Evolutionary conservation across 768 basidiomycete genomes (phyloP).

Genomic region (Naematelia encephala): DNA sequence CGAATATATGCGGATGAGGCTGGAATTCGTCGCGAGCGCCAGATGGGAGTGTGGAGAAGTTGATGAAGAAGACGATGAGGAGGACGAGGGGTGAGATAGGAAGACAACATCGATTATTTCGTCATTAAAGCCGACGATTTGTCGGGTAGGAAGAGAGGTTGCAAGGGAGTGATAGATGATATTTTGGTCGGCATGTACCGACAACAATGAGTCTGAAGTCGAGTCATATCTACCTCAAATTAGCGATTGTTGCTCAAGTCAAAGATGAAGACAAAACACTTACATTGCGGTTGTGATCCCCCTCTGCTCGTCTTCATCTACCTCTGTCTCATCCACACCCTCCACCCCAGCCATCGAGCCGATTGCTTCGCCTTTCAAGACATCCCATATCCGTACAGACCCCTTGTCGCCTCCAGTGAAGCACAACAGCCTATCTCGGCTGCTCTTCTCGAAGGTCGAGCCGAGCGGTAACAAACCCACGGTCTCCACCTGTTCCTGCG

Average conservation of each 20-base stretch:
- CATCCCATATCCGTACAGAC: constrained; percentile 79
- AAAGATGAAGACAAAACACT: constrained; percentile 48
- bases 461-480: constrained; percentile 62
- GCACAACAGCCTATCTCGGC: constrained; percentile 57
- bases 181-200: constrained; percentile 93
- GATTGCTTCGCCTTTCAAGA: constrained; percentile 61
- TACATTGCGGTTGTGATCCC: constrained; percentile 82
- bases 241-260: constrained; percentile 15
- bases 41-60: constrained; percentile 62
- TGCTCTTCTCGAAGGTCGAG: constrained; percentile 15
- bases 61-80: constrained; percentile 24
- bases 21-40: constrained; percentile 96
- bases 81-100: constrained; percentile 56
- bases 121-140: constrained; percentile 95
- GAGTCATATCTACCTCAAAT: constrained; percentile 63
- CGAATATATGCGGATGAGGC: constrained; percentile 85
- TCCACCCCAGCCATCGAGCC: constrained; percentile 57
- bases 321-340: constrained; percentile 51
- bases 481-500: constrained; percentile 78
- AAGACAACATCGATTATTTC: constrained; percentile 90
- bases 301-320: constrained; percentile 69
- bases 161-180: constrained; percentile 82
- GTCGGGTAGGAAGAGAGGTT: constrained; percentile 64
- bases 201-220: constrained; percentile 63
- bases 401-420: constrained; percentile 93